These are phyloP conservation scores for Pythium guiyangense DNA, from an alignment of 352 stramenopile species.

Conservation along the genomic window DNA sequence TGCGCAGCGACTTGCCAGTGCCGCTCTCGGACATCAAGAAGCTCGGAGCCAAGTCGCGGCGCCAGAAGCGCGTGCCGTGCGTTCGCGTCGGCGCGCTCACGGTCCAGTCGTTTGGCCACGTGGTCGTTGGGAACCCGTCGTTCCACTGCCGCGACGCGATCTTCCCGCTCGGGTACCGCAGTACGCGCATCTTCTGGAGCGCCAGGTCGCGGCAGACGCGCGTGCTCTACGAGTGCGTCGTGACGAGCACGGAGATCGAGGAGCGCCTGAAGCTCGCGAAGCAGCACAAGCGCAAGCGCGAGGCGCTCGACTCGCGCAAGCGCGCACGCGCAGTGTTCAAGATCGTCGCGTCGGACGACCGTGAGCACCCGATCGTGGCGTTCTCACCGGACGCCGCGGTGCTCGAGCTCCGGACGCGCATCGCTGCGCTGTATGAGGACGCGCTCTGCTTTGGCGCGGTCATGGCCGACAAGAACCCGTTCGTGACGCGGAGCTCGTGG, in stretches of 20 bases:
- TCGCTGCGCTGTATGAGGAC: constrained; percentile 75
- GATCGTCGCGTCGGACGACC: constrained; percentile 73
- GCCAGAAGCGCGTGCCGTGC: constrained; percentile 42
- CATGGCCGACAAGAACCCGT: constrained; percentile 47
- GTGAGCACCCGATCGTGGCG: constrained; percentile 55
- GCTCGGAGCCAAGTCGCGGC: constrained; percentile 38
- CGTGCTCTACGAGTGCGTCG: constrained; percentile 90
- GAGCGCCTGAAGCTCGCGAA: constrained; percentile 21
- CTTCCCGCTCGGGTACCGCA: constrained; percentile 87
- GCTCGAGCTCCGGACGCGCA: constrained; percentile 59
- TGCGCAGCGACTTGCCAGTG: constrained; percentile 41
- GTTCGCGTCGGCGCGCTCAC: constrained; percentile 76
- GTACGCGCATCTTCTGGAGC: constrained; percentile 93
- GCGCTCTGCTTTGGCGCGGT: constrained; percentile 26
- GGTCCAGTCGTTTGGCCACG: constrained; percentile 73
- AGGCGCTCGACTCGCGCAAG: neutral
- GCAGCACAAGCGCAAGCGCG: neutral
- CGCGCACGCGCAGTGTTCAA: constrained; percentile 57
- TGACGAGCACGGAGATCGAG: constrained; percentile 81
- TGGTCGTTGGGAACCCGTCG: constrained; percentile 69
- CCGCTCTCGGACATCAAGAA: constrained; percentile 56
- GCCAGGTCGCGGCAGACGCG: constrained; percentile 38
- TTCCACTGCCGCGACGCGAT: constrained; percentile 89
- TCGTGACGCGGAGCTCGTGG: constrained; percentile 74
- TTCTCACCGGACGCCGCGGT: constrained; percentile 63